These are phyloP conservation scores for Fusarium brachygibbosum DNA, from an alignment of 2,329 filamentous ascomycete species.

Conservation along the genomic window DNA sequence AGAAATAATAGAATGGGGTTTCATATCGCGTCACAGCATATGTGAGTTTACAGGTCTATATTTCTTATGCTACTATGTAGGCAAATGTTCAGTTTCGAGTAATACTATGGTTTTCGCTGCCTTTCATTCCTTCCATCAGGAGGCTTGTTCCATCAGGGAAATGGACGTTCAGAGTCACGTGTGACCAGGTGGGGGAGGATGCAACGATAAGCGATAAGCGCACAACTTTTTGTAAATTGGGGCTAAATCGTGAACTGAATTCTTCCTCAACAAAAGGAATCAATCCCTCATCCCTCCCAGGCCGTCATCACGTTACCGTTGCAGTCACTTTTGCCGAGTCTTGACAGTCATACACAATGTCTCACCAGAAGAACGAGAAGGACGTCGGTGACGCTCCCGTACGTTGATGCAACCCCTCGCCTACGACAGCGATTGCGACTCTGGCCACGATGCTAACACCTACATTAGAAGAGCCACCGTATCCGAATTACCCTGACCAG, in stretches of 20 bases:
- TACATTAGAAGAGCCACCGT: slow-evolving; percentile 86
- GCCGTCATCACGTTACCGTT: slow-evolving; percentile 85
- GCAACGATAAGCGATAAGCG: slow-evolving; percentile 36
- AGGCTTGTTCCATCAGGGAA: neutral
- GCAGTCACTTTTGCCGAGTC: slow-evolving; percentile 76
- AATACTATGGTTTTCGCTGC: neutral
- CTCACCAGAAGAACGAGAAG: slow-evolving; percentile 96
- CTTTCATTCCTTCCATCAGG: neutral
- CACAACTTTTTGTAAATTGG: slow-evolving; percentile 41
- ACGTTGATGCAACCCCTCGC: slow-evolving; percentile 55
- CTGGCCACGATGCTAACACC: slow-evolving; percentile 31
- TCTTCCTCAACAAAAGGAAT: slow-evolving; percentile 39
- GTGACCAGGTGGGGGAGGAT: neutral
- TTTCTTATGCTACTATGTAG: neutral
- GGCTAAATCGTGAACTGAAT: slow-evolving; percentile 34
- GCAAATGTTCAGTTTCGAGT: neutral
- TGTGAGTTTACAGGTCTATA: neutral
- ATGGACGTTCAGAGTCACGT: slow-evolving; percentile 30
- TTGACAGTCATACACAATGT: slow-evolving; percentile 83
- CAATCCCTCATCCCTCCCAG: slow-evolving; percentile 40
- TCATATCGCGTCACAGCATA: neutral
- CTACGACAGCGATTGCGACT: neutral
- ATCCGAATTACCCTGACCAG: slow-evolving; percentile 98
- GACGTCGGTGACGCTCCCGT: slow-evolving; percentile 89
- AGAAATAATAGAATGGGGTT: neutral